Evolutionary conservation across 192 early-diverging fungal genomes (phyloP).

Genomic region (Rhizophagus clarus): DNA sequence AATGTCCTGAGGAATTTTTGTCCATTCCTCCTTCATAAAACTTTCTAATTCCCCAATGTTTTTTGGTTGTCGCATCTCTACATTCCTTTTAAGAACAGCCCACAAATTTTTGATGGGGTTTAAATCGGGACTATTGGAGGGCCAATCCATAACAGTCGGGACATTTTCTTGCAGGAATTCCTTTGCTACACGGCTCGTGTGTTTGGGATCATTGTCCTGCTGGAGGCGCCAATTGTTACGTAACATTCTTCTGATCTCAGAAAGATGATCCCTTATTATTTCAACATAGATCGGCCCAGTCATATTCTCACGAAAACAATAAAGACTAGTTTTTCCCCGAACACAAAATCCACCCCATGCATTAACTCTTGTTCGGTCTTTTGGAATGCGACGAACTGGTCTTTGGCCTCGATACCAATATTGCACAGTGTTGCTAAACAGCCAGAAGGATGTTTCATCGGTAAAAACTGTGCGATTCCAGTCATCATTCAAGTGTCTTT

Average conservation of each 20-base stretch:
- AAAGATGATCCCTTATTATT: no score
- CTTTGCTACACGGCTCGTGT: background rate
- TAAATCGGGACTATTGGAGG: no score
- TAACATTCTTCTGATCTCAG: no score
- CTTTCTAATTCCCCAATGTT: background rate
- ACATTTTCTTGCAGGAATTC: constrained; percentile 2
- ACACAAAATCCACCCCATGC: constrained; percentile 7
- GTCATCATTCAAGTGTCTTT: background rate
- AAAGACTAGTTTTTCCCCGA: background rate
- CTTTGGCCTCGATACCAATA: constrained; percentile 1
- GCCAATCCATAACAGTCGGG: constrained; percentile 5
- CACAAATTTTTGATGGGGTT: background rate
- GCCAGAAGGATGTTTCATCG: constrained; percentile 11
- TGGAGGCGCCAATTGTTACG: no score
- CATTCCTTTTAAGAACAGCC: background rate
- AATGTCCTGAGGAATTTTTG: background rate
- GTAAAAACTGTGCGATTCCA: constrained; percentile 10
- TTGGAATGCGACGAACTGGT: constrained; percentile 10
- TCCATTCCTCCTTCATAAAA: constrained; percentile 12
- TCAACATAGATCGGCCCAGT: no score
- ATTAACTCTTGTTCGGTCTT: background rate
- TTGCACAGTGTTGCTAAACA: constrained; percentile 13
- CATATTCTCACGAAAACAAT: no score
- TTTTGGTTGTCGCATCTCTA: constrained; percentile 1
- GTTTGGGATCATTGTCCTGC: no score